Percentiles rank a stretch among this genome's conserved stretches.
Evolutionary conservation across 345 rosid genomes (phyloP).

Genomic region (Euphorbia tirucalli): DNA sequence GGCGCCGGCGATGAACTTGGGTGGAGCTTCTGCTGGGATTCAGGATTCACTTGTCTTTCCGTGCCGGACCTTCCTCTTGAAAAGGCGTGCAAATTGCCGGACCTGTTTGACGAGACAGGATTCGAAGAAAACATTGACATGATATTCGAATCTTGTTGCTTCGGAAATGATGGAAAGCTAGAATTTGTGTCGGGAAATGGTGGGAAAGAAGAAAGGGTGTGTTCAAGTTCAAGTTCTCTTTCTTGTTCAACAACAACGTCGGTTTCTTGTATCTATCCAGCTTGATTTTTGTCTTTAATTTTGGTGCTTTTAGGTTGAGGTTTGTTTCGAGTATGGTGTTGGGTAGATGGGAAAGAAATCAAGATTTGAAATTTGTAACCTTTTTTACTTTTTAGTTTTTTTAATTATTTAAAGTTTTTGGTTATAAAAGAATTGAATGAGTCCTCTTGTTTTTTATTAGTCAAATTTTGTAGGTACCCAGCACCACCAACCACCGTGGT

Average conservation of each 20-base stretch:
- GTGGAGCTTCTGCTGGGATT: constrained; percentile 71
- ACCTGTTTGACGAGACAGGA: constrained; percentile 49
- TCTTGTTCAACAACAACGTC: constrained; percentile 38
- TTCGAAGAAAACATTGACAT: constrained; percentile 80
- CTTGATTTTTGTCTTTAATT: constrained; percentile 26
- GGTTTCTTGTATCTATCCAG: constrained; percentile 53
- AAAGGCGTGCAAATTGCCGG: constrained; percentile 39
- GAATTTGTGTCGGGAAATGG: constrained; percentile 4
- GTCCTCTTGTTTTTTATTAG: neutral
- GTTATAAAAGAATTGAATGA: neutral
- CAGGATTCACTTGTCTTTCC: constrained; percentile 31
- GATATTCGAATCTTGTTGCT: constrained; percentile 43
- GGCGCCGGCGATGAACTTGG: constrained; percentile 41
- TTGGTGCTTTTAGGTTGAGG: neutral
- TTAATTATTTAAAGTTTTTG: no score
- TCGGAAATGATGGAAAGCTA: constrained; percentile 14
- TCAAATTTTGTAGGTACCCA: neutral
- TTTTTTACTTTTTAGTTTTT: neutral
- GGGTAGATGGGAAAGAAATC: neutral
- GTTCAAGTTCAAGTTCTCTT: constrained; percentile 36
- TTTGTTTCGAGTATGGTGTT: constrained; percentile 2
- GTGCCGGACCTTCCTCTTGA: constrained; percentile 41
- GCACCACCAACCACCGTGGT: no score
- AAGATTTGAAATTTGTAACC: neutral
- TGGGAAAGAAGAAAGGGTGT: constrained; percentile 35